phyloP scores from a whole-genome alignment of 2,329 filamentous ascomycete species.

The Knufia fluminis region DNA sequence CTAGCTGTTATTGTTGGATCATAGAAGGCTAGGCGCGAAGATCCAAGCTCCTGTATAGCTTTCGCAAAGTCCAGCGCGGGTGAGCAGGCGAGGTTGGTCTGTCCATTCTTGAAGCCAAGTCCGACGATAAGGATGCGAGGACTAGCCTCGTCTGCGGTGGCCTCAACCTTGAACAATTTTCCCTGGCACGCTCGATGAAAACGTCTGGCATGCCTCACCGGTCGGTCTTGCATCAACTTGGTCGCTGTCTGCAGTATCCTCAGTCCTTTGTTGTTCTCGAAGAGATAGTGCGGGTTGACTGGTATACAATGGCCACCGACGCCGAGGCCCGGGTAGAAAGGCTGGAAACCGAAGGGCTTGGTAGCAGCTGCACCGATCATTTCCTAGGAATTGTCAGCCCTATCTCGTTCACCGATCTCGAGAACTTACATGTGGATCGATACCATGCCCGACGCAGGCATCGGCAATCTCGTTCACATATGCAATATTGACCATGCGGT shows the following conservation, averaged over 20 bases:
- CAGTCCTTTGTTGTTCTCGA: constrained; percentile 10
- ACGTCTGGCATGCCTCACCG: constrained; percentile 11
- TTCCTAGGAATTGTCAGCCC: constrained; percentile 3
- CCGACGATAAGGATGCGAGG: constrained; percentile 17
- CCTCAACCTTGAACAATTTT: too few relatives aligned
- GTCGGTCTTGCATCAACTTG: constrained; percentile 13
- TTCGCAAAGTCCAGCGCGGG: too few relatives aligned
- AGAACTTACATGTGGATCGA: constrained; percentile 11
- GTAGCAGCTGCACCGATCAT: constrained; percentile 16
- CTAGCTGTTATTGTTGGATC: too few relatives aligned
- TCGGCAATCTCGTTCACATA: constrained; percentile 19
- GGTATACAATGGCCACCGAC: constrained; percentile 18
- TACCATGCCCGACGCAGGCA: constrained; percentile 12
- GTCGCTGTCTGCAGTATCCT: constrained; percentile 14
- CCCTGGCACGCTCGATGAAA: not conserved
- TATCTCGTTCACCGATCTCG: not conserved
- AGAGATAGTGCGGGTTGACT: constrained; percentile 17
- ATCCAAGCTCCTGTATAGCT: too few relatives aligned
- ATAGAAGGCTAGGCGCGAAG: too few relatives aligned
- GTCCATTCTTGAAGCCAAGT: constrained; percentile 18
- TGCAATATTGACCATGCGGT: constrained; percentile 18
- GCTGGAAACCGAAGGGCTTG: constrained; percentile 18
- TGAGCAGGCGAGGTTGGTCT: constrained; percentile 14
- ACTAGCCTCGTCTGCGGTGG: not conserved
- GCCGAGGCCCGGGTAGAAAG: constrained; percentile 15